A percentile compares a stretch with the other conserved stretches of the same genome.
These are phyloP conservation scores for Sedum album DNA, from an alignment of 164 flowering plant species.

Conservation along the genomic window DNA sequence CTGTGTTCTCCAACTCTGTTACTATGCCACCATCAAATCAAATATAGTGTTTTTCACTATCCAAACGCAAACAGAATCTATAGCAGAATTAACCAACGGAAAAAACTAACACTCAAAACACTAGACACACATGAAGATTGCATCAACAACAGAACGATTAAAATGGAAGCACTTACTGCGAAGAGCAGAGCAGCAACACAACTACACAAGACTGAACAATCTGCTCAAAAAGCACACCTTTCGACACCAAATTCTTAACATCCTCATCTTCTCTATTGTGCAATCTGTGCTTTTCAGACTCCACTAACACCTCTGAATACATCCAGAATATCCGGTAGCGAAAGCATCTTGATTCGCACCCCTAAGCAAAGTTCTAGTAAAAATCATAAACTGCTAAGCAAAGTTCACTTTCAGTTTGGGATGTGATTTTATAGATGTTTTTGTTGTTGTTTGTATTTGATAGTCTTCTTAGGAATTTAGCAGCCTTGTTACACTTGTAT, in stretches of 20 bases:
- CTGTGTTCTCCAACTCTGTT: not conserved
- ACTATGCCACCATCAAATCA: too few species aligned
- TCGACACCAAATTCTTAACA: slow-evolving; percentile 62
- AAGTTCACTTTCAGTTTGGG: too few species aligned
- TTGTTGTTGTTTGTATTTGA: too few species aligned
- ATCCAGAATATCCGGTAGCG: slow-evolving; percentile 87
- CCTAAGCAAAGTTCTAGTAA: too few species aligned
- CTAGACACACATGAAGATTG: not conserved
- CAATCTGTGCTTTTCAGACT: slow-evolving; percentile 55
- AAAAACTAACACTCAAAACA: not conserved
- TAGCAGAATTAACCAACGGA: too few species aligned
- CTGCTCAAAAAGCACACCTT: slow-evolving; percentile 77
- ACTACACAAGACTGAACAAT: slow-evolving; percentile 65
- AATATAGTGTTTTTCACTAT: not conserved
- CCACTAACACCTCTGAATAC: slow-evolving; percentile 66
- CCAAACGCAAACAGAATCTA: not conserved
- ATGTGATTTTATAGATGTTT: too few species aligned
- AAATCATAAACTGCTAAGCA: too few species aligned
- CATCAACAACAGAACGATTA: not conserved
- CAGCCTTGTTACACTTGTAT: too few species aligned
- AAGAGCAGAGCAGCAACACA: slow-evolving; percentile 54
- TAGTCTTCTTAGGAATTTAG: too few species aligned
- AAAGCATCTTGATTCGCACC: too few species aligned
- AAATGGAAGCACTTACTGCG: slow-evolving; percentile 21
- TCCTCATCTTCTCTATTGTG: slow-evolving; percentile 68